A percentile compares a stretch with the other conserved stretches of the same genome.
These are phyloP conservation scores for Candida maris DNA, from an alignment of 805 yeast genomes.

Conservation along the genomic window DNA sequence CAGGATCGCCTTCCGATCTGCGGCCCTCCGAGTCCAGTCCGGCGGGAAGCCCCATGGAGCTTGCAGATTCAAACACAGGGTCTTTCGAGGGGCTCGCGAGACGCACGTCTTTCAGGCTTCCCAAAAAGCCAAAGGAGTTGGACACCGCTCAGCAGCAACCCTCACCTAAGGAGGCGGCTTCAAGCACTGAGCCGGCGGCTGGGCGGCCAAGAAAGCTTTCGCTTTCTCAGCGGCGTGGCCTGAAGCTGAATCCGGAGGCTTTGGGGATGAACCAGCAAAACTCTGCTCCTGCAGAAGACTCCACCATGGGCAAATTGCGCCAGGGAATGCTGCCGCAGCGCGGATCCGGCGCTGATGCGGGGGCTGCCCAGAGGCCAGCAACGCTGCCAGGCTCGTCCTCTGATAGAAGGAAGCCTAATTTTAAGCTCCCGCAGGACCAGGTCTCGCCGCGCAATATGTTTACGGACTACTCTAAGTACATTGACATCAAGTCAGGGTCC, in stretches of 20 bases:
- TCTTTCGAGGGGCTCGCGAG: conserved; percentile 15
- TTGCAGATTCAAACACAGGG: background rate
- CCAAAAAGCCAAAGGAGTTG: conserved; percentile 15
- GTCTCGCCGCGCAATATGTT: conserved; percentile 57
- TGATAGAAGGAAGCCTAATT: conserved; percentile 14
- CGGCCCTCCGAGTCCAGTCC: conserved; percentile 14
- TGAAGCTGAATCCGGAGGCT: conserved; percentile 36
- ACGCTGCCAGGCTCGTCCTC: background rate
- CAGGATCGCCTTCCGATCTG: conserved; percentile 21
- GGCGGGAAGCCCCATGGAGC: conserved; percentile 12
- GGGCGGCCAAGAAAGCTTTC: conserved; percentile 34
- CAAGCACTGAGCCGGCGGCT: conserved; percentile 3
- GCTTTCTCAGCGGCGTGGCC: conserved; percentile 51
- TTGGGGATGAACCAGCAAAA: conserved; percentile 7
- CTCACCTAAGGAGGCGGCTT: conserved; percentile 25
- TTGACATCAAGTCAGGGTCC: conserved; percentile 89
- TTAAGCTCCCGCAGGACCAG: conserved; percentile 25
- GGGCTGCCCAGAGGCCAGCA: conserved; percentile 14
- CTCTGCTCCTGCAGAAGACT: conserved; percentile 15
- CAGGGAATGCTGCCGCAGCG: conserved; percentile 24
- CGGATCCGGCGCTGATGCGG: conserved; percentile 17
- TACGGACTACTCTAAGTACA: conserved; percentile 79
- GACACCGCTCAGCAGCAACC: conserved; percentile 43
- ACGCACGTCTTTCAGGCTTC: conserved; percentile 26
- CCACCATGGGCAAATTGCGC: conserved; percentile 19